Conservation (phyloP, 257 asterid species). For the Solanum okadae region DNA sequence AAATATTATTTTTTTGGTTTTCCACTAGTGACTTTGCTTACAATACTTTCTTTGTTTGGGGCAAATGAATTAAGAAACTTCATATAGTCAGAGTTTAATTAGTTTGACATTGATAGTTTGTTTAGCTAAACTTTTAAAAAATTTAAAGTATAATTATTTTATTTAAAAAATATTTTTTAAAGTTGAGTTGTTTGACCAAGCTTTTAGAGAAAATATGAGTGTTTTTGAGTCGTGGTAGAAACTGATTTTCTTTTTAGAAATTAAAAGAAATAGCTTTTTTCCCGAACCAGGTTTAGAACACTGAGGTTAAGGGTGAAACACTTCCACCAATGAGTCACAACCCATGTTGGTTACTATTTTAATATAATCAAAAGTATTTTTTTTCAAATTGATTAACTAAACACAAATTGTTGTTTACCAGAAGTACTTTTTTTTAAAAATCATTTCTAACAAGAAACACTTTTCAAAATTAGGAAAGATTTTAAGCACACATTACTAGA, state of each 20-base stretch:
- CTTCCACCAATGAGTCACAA: no score
- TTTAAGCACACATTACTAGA: background rate
- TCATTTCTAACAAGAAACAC: background rate
- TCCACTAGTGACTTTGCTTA: background rate
- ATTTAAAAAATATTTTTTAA: no score
- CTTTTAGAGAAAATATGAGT: background rate
- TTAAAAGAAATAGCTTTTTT: background rate
- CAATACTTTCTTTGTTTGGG: background rate
- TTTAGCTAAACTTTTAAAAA: accelerated
- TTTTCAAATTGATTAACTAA: background rate
- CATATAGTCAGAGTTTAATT: background rate
- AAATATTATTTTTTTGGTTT: background rate
- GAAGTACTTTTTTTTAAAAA: background rate
- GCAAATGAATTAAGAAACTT: background rate
- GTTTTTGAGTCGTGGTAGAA: background rate
- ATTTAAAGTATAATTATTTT: background rate
- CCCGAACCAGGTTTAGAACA: accelerated
- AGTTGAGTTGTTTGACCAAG: background rate
- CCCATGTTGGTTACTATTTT: background rate
- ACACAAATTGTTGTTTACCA: background rate
- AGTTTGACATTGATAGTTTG: background rate
- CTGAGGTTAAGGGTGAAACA: background rate
- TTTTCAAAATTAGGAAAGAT: background rate
- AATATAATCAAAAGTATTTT: background rate
- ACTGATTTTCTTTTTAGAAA: background rate